Conservation (phyloP, 331 rosid genomes). For the Malus hybrid region DNA sequence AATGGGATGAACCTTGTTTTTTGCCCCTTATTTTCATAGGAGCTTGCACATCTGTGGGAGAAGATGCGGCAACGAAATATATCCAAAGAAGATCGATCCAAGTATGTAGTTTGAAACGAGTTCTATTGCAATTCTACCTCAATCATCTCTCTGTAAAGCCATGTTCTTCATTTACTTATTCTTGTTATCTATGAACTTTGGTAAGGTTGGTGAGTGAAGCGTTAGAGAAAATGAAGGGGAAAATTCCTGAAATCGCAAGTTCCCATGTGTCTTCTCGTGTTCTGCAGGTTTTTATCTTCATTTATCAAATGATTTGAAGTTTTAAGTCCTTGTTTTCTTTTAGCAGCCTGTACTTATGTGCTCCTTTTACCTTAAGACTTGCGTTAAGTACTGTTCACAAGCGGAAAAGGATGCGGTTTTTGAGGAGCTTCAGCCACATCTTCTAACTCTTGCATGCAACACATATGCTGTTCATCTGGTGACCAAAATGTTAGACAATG, state of each 20-base stretch:
- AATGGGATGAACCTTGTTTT: conserved; percentile 5
- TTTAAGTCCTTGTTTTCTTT: neutral
- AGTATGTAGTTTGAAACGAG: conserved; percentile 30
- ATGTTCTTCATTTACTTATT: neutral
- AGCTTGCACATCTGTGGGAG: conserved; percentile 87
- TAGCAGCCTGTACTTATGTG: conserved; percentile 12
- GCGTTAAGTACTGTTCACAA: conserved; percentile 84
- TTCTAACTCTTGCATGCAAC: conserved; percentile 63
- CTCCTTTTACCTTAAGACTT: conserved; percentile 48
- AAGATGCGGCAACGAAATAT: conserved; percentile 81
- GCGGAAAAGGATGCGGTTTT: conserved; percentile 68
- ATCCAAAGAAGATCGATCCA: conserved; percentile 73
- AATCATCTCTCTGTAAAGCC: neutral
- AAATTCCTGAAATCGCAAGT: conserved; percentile 86
- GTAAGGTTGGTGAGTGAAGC: conserved; percentile 77
- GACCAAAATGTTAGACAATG: conserved; percentile 80
- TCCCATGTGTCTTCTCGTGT: conserved; percentile 91
- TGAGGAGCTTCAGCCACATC: conserved; percentile 82
- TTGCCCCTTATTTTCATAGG: conserved; percentile 29
- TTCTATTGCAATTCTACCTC: neutral
- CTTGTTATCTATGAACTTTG: conserved; percentile 1
- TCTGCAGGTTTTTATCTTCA: conserved; percentile 52
- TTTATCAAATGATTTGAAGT: neutral
- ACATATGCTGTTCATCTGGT: conserved; percentile 86
- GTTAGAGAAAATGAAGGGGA: conserved; percentile 83